Conservation (phyloP, 2,329 filamentous ascomycete genomes). For the Dactylellina drechsleri region DNA sequence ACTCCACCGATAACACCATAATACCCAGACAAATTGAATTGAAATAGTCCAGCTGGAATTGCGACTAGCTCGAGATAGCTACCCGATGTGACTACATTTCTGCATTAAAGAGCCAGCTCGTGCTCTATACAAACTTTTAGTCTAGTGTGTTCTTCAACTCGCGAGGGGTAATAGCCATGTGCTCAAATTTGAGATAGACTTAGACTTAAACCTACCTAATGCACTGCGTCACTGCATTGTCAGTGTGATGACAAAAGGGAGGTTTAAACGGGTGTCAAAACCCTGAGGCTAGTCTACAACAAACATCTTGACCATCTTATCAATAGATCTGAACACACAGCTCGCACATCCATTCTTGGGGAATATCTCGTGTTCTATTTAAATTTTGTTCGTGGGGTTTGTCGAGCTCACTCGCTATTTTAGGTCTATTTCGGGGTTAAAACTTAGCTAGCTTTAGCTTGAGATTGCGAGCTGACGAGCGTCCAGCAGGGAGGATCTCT, state of each 20-base stretch:
- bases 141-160: too few relatives aligned
- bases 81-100: not conserved
- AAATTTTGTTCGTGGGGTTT: too few relatives aligned
- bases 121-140: too few relatives aligned
- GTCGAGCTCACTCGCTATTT: constrained; percentile 3
- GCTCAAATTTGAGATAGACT: not conserved
- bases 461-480: not conserved
- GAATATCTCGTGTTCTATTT: too few relatives aligned
- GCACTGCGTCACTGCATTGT: not conserved
- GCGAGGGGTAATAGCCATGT: too few relatives aligned
- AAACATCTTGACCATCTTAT: too few relatives aligned
- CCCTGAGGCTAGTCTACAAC: too few relatives aligned
- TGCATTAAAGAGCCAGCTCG: too few relatives aligned
- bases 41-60: not conserved
- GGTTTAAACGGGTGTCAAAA: not conserved
- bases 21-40: not conserved
- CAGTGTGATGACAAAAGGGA: not conserved
- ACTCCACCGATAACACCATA: not conserved
- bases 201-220: not conserved
- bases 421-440: not conserved
- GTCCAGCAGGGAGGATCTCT: constrained; percentile 11
- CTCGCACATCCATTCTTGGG: too few relatives aligned
- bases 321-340: too few relatives aligned
- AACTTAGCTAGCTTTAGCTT: not conserved
- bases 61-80: constrained; percentile 1